Conservation (phyloP, 495 filamentous ascomycete genomes). For the Usnea hakonensis region DNA sequence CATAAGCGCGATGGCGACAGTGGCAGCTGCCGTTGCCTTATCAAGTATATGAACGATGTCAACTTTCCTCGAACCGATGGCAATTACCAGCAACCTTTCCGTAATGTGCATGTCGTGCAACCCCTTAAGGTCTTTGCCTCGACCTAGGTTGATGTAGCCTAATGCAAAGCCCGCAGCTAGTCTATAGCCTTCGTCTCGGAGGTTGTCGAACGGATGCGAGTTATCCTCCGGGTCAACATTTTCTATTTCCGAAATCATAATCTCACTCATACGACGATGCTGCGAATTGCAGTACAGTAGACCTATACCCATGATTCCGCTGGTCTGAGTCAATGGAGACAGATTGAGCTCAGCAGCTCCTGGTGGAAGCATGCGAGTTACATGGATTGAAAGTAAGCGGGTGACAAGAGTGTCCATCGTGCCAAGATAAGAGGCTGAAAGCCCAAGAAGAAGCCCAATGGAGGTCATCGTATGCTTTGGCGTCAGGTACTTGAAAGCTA, state of each 20-base stretch:
- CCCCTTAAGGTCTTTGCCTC: conserved; percentile 78
- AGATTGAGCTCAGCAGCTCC: conserved; percentile 92
- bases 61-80: conserved; percentile 79
- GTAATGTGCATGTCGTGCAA: conserved; percentile 91
- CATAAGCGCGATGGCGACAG: conserved; percentile 82
- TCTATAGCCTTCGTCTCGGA: conserved; percentile 90
- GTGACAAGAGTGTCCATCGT: conserved; percentile 96
- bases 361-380: conserved; percentile 83
- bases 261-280: conserved; percentile 95
- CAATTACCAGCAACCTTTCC: conserved; percentile 75
- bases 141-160: conserved; percentile 89
- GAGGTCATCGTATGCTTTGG: conserved; percentile 99
- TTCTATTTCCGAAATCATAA: conserved; percentile 96
- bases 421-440: conserved; percentile 87
- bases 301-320: conserved; percentile 95
- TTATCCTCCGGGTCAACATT: conserved; percentile 68
- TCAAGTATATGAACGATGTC: conserved; percentile 86
- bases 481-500: conserved; percentile 95
- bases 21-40: conserved; percentile 81
- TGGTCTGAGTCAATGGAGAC: conserved; percentile 88
- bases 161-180: conserved; percentile 90
- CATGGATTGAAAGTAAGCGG: conserved; percentile 92
- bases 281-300: conserved; percentile 91
- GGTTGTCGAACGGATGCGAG: conserved; percentile 50
- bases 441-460: conserved; percentile 82